Evolutionary conservation across 1,284 basidiomycete genomes (phyloP).

Genomic region (Pascua sp.): DNA sequence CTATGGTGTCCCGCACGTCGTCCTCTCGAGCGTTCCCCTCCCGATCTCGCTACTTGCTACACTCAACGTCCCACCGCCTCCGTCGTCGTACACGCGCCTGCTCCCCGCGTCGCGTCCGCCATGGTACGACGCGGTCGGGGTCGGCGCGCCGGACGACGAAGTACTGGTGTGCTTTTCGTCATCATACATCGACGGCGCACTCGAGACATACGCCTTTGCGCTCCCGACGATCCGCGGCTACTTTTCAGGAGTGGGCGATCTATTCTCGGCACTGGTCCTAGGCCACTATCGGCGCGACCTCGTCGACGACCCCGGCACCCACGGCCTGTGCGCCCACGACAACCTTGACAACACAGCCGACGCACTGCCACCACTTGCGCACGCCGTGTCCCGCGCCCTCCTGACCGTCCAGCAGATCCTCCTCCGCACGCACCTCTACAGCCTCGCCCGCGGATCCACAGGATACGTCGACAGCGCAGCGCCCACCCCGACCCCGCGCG

Average conservation of each 20-base stretch:
- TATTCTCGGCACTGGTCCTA: slow-evolving; percentile 89
- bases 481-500: slow-evolving; percentile 31
- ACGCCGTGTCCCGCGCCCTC: slow-evolving; percentile 66
- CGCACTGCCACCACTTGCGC: slow-evolving; percentile 51
- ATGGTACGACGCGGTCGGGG: slow-evolving; percentile 36
- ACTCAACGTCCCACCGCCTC: slow-evolving; percentile 39
- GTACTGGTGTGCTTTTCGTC: slow-evolving; percentile 68
- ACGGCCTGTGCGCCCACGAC: too few relatives aligned
- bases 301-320: too few relatives aligned
- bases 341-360: slow-evolving; percentile 5
- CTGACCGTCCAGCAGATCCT: slow-evolving; percentile 84
- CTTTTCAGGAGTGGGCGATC: slow-evolving; percentile 93
- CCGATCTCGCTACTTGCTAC: slow-evolving; percentile 33
- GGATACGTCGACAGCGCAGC: too few relatives aligned
- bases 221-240: slow-evolving; percentile 84
- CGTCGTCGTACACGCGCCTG: slow-evolving; percentile 34
- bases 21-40: slow-evolving; percentile 78
- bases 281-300: slow-evolving; percentile 73
- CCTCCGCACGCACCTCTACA: slow-evolving; percentile 61
- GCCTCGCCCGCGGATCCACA: slow-evolving; percentile 16
- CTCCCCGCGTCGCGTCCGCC: slow-evolving; percentile 29
- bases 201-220: slow-evolving; percentile 61
- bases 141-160: slow-evolving; percentile 38
- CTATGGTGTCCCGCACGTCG: slow-evolving; percentile 76
- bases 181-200: slow-evolving; percentile 33